phyloP scores from a whole-genome alignment of 106 monocot species.

The Gastrodia elata region DNA sequence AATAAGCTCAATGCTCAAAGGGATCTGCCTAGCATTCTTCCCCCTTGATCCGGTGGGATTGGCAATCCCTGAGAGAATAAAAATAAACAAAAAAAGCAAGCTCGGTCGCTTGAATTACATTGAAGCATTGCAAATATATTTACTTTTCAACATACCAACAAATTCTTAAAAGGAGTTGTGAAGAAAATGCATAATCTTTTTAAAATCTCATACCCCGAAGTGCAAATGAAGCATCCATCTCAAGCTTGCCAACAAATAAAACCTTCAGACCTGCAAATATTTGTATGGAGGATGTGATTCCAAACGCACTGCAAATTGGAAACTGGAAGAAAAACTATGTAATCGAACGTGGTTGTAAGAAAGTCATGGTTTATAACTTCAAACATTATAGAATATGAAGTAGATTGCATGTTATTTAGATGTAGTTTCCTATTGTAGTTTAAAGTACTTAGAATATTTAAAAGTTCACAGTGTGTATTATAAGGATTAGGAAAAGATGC shows the following conservation, averaged over 20 bases:
- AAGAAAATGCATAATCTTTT: background rate
- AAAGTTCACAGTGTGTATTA: too few relatives aligned
- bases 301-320: background rate
- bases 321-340: background rate
- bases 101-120: background rate
- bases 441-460: too few relatives aligned
- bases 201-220: conserved; percentile 22
- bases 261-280: background rate
- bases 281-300: background rate
- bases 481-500: too few relatives aligned
- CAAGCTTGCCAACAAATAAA: conserved; percentile 7
- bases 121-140: background rate
- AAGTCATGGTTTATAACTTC: too few relatives aligned
- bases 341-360: too few relatives aligned
- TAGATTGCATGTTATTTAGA: too few relatives aligned
- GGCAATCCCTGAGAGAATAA: conserved; percentile 13
- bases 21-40: background rate
- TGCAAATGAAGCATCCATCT: conserved; percentile 36
- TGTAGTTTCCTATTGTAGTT: too few relatives aligned
- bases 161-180: background rate
- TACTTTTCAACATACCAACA: too few relatives aligned
- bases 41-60: conserved; percentile 3
- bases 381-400: too few relatives aligned
- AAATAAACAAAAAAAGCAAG: background rate
- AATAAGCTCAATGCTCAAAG: conserved; percentile 3